A percentile compares a stretch with the other conserved stretches of the same genome.
These are phyloP conservation scores for Corylus americana DNA, from an alignment of 306 rosid species.

Conservation along the genomic window DNA sequence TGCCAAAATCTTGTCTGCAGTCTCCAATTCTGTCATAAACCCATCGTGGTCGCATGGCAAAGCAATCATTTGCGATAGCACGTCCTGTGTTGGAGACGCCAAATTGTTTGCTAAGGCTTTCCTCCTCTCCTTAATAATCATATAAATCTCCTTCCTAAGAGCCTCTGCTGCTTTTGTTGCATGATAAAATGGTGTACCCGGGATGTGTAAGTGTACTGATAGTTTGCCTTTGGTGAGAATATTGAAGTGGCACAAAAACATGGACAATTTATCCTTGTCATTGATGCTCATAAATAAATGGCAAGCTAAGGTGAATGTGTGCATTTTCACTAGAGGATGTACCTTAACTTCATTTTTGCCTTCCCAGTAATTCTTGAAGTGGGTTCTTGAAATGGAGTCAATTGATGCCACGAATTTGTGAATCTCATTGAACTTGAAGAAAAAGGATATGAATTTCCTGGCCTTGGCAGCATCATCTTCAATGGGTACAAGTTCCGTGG, in stretches of 20 bases:
- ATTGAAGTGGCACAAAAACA: background rate
- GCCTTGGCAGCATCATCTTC: too few species aligned
- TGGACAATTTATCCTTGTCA: background rate
- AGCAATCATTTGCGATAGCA: background rate
- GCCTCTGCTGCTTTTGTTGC: background rate
- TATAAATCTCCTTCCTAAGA: background rate
- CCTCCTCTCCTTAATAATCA: slow-evolving; percentile 2
- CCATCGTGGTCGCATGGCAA: background rate
- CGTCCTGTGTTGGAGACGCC: slow-evolving; percentile 1
- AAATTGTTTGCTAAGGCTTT: background rate
- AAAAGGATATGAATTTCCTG: too few species aligned
- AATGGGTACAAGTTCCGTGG: too few species aligned
- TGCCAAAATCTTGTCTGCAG: background rate
- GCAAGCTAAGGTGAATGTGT: too few species aligned
- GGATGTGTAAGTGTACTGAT: background rate
- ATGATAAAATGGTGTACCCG: background rate
- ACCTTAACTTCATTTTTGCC: too few species aligned
- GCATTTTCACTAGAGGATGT: too few species aligned
- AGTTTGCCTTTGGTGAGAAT: background rate
- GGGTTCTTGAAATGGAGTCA: too few species aligned
- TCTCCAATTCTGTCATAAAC: background rate
- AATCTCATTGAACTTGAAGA: too few species aligned
- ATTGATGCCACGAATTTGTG: too few species aligned
- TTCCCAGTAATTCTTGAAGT: too few species aligned
- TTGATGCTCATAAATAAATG: too few species aligned